A percentile compares a stretch with the other conserved stretches of the same genome.
phyloP scores from a whole-genome alignment of 345 rosid genomes.

The Eutrema heterophyllum region DNA sequence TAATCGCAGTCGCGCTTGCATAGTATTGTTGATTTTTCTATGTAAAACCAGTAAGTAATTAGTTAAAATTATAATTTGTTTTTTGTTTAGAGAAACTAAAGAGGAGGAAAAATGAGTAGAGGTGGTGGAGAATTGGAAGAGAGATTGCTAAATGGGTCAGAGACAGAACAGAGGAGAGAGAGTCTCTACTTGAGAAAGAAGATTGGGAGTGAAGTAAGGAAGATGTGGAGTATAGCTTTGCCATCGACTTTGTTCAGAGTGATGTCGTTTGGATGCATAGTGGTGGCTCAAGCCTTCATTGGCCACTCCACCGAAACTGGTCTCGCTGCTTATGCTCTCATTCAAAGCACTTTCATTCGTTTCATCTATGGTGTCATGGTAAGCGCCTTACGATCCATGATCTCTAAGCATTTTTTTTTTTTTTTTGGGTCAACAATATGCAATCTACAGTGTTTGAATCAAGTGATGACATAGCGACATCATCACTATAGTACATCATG shows the following conservation, averaged over 20 bases:
- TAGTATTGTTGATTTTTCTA: neutral
- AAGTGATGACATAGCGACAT: neutral
- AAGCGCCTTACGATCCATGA: conserved; percentile 2
- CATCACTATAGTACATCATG: neutral
- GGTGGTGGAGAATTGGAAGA: conserved; percentile 29
- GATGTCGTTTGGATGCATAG: conserved; percentile 41
- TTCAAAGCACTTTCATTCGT: conserved; percentile 38
- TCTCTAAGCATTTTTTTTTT: too few relatives aligned
- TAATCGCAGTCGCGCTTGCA: neutral
- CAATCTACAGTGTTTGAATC: neutral
- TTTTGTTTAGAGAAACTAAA: neutral
- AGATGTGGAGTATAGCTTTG: conserved; percentile 50
- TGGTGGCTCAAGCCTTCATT: conserved; percentile 51
- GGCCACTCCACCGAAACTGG: conserved; percentile 39
- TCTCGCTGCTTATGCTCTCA: conserved; percentile 48
- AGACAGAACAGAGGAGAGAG: conserved; percentile 23
- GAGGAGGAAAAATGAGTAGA: conserved; percentile 6
- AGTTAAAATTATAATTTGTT: neutral
- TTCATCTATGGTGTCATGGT: conserved; percentile 47
- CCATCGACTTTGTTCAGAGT: conserved; percentile 48
- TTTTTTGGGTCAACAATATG: too few relatives aligned
- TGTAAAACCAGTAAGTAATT: neutral
- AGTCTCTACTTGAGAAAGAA: conserved; percentile 18
- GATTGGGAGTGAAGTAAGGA: conserved; percentile 28
- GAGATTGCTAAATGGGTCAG: conserved; percentile 19